Percentiles rank a stretch among this genome's conserved stretches.
These are phyloP conservation scores for Fusarium mangiferae DNA, from an alignment of 2,329 filamentous ascomycete genomes.

Conservation along the genomic window DNA sequence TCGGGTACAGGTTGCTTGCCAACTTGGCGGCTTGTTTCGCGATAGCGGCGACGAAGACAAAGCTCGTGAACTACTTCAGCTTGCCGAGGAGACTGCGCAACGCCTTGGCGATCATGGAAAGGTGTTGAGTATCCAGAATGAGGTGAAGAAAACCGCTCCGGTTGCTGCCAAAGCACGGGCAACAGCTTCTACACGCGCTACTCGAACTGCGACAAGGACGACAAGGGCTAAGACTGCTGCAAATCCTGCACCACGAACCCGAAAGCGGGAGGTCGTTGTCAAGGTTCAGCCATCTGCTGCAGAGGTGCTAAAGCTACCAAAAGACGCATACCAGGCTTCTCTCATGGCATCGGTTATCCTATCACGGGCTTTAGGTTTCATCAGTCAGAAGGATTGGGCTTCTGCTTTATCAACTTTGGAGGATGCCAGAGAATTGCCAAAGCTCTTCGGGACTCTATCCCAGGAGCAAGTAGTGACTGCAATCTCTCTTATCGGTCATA, in stretches of 20 bases:
- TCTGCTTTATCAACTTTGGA: constrained; percentile 67
- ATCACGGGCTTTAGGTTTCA: constrained; percentile 55
- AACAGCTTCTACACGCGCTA: constrained; percentile 40
- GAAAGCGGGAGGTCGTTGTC: constrained; percentile 33
- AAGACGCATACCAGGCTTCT: constrained; percentile 51
- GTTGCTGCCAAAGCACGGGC: constrained; percentile 27
- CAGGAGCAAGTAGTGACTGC: constrained; percentile 72
- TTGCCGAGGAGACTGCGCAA: constrained; percentile 61
- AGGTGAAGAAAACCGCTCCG: constrained; percentile 23
- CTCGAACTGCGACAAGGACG: constrained; percentile 42
- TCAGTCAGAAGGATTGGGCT: constrained; percentile 65
- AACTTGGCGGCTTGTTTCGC: constrained; percentile 67
- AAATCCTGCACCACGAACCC: constrained; percentile 23
- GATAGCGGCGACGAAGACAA: constrained; percentile 57
- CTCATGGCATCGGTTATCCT: constrained; percentile 50
- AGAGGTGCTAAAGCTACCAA: constrained; percentile 37
- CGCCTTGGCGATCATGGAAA: constrained; percentile 45
- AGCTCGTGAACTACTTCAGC: constrained; percentile 56
- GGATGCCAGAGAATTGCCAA: constrained; percentile 58
- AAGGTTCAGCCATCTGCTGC: constrained; percentile 41
- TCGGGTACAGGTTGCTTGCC: constrained; percentile 59
- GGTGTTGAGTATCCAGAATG: constrained; percentile 5
- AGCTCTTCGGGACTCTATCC: constrained; percentile 51
- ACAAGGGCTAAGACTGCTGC: constrained; percentile 38
- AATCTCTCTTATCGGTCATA: constrained; percentile 74